Conservation (phyloP, 1,139 yeast genomes). For the Schwanniomyces etchellsii region DNA sequence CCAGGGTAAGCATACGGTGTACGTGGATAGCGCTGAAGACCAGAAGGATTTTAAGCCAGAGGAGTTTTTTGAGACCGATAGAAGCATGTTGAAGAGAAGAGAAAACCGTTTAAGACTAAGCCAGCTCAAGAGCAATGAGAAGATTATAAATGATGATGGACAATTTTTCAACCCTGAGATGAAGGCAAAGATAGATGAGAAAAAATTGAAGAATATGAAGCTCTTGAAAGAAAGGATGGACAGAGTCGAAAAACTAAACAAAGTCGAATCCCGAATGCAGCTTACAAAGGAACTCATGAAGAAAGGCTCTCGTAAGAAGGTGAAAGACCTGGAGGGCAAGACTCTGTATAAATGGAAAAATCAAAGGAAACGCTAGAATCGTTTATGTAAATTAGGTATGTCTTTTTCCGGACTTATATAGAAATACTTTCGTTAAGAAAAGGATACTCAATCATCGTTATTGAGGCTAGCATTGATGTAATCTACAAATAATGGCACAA, state of each 20-base stretch:
- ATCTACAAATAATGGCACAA: constrained; percentile 67
- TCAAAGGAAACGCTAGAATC: constrained; percentile 58
- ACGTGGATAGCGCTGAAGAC: constrained; percentile 60
- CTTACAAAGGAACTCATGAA: constrained; percentile 83
- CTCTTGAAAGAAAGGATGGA: constrained; percentile 54
- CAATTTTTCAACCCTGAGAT: constrained; percentile 23
- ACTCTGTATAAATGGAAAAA: constrained; percentile 81
- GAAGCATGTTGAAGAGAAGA: constrained; percentile 51
- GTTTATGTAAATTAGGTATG: background rate
- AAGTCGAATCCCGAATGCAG: constrained; percentile 70
- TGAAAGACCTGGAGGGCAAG: constrained; percentile 58
- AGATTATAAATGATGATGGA: constrained; percentile 18
- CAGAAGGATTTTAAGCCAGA: constrained; percentile 60
- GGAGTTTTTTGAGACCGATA: constrained; percentile 64
- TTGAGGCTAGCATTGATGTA: constrained; percentile 55
- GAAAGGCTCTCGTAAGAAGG: constrained; percentile 79
- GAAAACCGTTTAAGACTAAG: constrained; percentile 66
- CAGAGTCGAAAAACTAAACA: constrained; percentile 59
- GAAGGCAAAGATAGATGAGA: constrained; percentile 42
- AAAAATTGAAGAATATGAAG: constrained; percentile 55
- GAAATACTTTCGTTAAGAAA: too few relatives aligned
- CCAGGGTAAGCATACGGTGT: constrained; percentile 76
- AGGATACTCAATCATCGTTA: constrained; percentile 11
- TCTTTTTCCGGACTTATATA: constrained; percentile 1
- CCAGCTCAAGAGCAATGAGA: constrained; percentile 48